A percentile compares a stretch with the other conserved stretches of the same genome.
Evolutionary conservation across 2,329 filamentous ascomycete genomes (phyloP).

Genomic region (Pseudopyrenochaeta lycopersici): DNA sequence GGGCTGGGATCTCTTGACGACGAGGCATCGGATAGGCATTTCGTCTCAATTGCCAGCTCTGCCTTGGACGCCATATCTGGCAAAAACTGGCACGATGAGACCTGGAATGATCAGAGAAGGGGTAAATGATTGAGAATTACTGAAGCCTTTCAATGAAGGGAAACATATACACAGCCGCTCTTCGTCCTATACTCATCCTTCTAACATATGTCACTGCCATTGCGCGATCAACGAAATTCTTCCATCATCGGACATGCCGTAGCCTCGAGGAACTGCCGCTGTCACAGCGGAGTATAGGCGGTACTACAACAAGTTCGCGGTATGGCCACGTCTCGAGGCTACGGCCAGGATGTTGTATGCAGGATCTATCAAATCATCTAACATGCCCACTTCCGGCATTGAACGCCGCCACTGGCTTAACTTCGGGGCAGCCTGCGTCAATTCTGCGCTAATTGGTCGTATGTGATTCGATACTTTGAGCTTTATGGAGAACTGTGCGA

Average conservation of each 20-base stretch:
- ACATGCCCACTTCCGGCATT: not conserved
- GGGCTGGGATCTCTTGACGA: conserved; percentile 13
- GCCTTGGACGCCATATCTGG: conserved; percentile 16
- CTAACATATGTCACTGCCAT: not conserved
- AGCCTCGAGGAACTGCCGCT: not conserved
- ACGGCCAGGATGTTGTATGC: not conserved
- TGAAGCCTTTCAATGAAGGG: not conserved
- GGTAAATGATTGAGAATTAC: not conserved
- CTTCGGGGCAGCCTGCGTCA: not conserved
- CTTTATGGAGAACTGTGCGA: not conserved
- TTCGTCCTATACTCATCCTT: not conserved
- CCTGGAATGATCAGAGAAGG: not conserved
- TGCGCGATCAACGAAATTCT: conserved; percentile 16
- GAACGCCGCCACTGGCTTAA: not conserved
- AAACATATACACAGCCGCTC: not conserved
- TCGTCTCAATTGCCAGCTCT: not conserved
- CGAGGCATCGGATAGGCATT: conserved; percentile 5
- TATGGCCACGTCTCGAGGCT: not conserved
- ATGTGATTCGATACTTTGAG: conserved; percentile 2
- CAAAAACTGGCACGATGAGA: not conserved
- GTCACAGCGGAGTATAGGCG: conserved; percentile 2
- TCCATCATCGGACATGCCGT: conserved; percentile 13
- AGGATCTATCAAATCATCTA: not conserved
- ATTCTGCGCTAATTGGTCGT: conserved; percentile 2
- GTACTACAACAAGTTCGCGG: not conserved